Percentiles rank a stretch among this genome's conserved stretches.
Evolutionary conservation across 208 protist species (phyloP).

Genomic region (Crithidia bombi): DNA sequence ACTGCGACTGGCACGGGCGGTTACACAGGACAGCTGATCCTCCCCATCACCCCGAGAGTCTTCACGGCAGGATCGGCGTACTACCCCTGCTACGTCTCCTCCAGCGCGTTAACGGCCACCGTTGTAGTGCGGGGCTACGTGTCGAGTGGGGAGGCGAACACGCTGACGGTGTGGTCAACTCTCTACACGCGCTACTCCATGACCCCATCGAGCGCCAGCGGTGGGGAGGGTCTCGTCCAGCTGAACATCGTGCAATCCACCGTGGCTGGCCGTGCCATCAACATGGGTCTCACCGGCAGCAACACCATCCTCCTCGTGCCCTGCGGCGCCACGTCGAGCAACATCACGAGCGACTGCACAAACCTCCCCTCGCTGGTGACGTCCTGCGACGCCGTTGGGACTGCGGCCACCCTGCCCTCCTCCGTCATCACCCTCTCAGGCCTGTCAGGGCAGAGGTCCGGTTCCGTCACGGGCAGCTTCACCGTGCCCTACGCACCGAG

Average conservation of each 20-base stretch:
- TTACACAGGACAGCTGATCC: constrained; percentile 39
- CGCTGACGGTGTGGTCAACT: constrained; percentile 63
- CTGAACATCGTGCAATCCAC: constrained; percentile 50
- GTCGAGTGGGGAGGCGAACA: constrained; percentile 9
- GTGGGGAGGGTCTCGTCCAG: constrained; percentile 60
- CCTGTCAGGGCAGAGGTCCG: constrained; percentile 35
- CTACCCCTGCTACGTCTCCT: constrained; percentile 76
- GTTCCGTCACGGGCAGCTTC: constrained; percentile 55
- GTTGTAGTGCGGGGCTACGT: constrained; percentile 40
- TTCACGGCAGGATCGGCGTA: constrained; percentile 67
- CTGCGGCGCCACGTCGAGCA: constrained; percentile 40
- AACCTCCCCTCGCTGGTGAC: constrained; percentile 48
- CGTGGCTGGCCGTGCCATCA: constrained; percentile 48
- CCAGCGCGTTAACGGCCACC: constrained; percentile 29
- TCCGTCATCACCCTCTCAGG: constrained; percentile 34
- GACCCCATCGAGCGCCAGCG: constrained; percentile 37
- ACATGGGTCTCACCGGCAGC: constrained; percentile 57
- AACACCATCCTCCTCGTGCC: constrained; percentile 73
- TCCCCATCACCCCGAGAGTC: constrained; percentile 43
- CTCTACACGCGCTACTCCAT: constrained; percentile 73
- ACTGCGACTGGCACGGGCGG: constrained; percentile 38
- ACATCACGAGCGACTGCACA: constrained; percentile 39
- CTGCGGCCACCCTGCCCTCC: neutral
- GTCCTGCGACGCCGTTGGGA: constrained; percentile 43
- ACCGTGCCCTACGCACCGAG: constrained; percentile 62